Conservation (phyloP, 805 yeast genomes). For the Candida krabiensis region DNA sequence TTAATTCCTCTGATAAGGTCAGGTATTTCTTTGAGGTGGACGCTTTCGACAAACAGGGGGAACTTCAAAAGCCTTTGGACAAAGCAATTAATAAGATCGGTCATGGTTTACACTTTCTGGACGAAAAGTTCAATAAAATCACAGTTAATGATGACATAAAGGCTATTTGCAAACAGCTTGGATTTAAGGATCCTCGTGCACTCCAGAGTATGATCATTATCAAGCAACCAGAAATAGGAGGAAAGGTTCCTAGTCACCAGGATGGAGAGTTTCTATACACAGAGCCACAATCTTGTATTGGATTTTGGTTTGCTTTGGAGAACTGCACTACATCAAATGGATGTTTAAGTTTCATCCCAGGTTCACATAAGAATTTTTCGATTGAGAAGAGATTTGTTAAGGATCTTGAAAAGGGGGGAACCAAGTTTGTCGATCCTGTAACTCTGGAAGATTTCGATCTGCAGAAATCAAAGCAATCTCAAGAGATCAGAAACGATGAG, state of each 20-base stretch:
- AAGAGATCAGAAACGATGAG: slow-evolving; percentile 34
- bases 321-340: slow-evolving; percentile 70
- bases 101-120: slow-evolving; percentile 67
- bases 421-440: slow-evolving; percentile 46
- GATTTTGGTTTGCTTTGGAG: slow-evolving; percentile 82
- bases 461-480: slow-evolving; percentile 24
- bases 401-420: slow-evolving; percentile 50
- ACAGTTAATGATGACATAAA: slow-evolving; percentile 53
- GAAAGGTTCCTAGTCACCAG: slow-evolving; percentile 75
- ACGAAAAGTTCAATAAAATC: slow-evolving; percentile 45
- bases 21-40: slow-evolving; percentile 70
- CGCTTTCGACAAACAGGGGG: slow-evolving; percentile 58
- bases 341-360: slow-evolving; percentile 67
- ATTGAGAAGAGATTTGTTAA: slow-evolving; percentile 65
- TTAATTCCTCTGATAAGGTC: slow-evolving; percentile 67
- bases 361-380: slow-evolving; percentile 60
- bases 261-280: slow-evolving; percentile 76
- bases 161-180: slow-evolving; percentile 51
- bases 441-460: slow-evolving; percentile 21
- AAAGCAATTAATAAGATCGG: slow-evolving; percentile 75
- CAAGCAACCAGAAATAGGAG: slow-evolving; percentile 74
- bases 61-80: slow-evolving; percentile 51
- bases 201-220: slow-evolving; percentile 78
- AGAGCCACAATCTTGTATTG: slow-evolving; percentile 67
- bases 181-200: slow-evolving; percentile 64